A percentile compares a stretch with the other conserved stretches of the same genome.
phyloP scores from a whole-genome alignment of 495 filamentous ascomycete genomes.

The Penicillium chermesinum region DNA sequence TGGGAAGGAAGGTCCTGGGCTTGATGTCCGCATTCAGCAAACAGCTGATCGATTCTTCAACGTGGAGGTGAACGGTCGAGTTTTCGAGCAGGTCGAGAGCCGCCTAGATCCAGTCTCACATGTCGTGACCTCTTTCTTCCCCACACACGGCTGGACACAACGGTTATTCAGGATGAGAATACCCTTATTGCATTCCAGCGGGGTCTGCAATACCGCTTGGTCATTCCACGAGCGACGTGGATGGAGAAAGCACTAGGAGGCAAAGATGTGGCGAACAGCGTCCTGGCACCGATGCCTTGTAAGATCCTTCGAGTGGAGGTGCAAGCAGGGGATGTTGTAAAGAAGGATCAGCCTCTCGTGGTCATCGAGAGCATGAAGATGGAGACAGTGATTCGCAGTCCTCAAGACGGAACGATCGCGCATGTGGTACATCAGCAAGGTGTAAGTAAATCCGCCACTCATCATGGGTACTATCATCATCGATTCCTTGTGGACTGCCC shows the following conservation, averaged over 20 bases:
- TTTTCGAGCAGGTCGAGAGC: slow-evolving; percentile 44
- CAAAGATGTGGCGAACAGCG: slow-evolving; percentile 75
- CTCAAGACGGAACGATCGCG: slow-evolving; percentile 72
- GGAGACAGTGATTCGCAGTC: slow-evolving; percentile 94
- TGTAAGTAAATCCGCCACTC: slow-evolving; percentile 51
- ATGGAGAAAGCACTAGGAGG: slow-evolving; percentile 79
- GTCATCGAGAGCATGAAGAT: slow-evolving; percentile 99
- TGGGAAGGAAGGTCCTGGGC: slow-evolving; percentile 33
- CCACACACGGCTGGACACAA: slow-evolving; percentile 77
- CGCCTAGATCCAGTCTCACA: slow-evolving; percentile 30
- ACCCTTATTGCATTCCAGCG: slow-evolving; percentile 76
- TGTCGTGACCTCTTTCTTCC: slow-evolving; percentile 57
- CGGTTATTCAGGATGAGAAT: slow-evolving; percentile 65
- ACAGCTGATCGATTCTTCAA: slow-evolving; percentile 57
- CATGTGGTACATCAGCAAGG: slow-evolving; percentile 82
- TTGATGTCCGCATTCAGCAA: slow-evolving; percentile 65
- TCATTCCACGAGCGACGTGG: slow-evolving; percentile 66
- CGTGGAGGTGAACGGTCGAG: slow-evolving; percentile 51
- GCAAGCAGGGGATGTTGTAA: slow-evolving; percentile 69
- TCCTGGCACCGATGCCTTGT: slow-evolving; percentile 90
- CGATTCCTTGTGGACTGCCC: too few relatives aligned
- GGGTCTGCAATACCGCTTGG: slow-evolving; percentile 70
- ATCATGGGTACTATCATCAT: not conserved
- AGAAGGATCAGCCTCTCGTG: slow-evolving; percentile 82
- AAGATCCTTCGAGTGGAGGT: slow-evolving; percentile 86